Base-by-base conservation (phyloP, 176 grass and related monocot genomes). In the Triticum timopheevii region DNA sequence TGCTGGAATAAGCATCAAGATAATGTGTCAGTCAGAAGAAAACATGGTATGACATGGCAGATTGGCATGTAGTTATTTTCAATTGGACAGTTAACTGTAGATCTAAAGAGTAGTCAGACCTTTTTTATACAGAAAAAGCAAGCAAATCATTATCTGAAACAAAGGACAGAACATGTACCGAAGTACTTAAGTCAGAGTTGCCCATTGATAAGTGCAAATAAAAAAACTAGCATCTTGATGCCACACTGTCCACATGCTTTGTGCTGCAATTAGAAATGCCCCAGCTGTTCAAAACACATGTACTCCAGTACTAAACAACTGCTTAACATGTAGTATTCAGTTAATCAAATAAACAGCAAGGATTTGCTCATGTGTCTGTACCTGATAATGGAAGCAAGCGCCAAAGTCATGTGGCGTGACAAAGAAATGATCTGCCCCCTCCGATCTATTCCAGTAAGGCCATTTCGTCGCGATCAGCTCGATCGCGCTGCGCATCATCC, bases 401-500 rank as follows among this genome's bases (percentile, higher is more conserved):
- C 91, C 95, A 84, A 98, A 98, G 85, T 98, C 95, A 90, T 98
- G 95, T 49, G 95, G 95, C 4, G 87, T 90, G 50, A 98, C 89
- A 81, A 98, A 98, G 88, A 98, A 95, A 86, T 98, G 95, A 89
- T 98, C 95, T 62, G 95, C 93, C 11, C 95, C 95, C 52, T 98
- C 95, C 19, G 93, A 86, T 71, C 93, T 91, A 38, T 98, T 98
- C 95, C 93, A 95, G 85, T 92, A 98, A 72, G 87, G 93, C 93
- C 91, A 95, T 6, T 93, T 93, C 1, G 87, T 93, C 13, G 91
- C 89, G 78, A 98, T 88, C 54, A 98, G 85, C 69, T 98, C 61
- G 22, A 98, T 92, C 3, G 93, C 93, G 24, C 93, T 98, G 28
- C 95, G 86, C 95, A 98, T 93, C 93, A 98, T 92, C 11, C 91